Conservation (phyloP, 1,284 basidiomycete genomes). For the Paramarasmius palmivorus region DNA sequence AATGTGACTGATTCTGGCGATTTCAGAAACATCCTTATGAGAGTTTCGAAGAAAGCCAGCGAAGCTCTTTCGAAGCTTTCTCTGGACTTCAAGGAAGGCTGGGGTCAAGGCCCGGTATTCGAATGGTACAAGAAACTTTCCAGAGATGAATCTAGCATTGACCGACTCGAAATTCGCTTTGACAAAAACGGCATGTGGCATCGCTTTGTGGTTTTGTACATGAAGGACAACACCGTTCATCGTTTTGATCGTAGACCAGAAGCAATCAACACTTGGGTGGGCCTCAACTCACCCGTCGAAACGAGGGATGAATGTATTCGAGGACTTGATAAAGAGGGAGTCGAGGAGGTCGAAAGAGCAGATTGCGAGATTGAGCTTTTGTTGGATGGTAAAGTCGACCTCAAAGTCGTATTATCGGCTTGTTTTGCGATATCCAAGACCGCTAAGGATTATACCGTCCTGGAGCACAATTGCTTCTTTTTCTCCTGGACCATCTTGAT, state of each 20-base stretch:
- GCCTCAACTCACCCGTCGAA: not conserved
- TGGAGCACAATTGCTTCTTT: slow-evolving; percentile 3
- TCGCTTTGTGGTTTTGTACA: not conserved
- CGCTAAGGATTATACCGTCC: not conserved
- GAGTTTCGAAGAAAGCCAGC: no score
- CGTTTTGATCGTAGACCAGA: not conserved
- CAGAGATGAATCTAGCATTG: no score
- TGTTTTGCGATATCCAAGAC: slow-evolving; percentile 1
- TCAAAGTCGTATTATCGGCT: not conserved
- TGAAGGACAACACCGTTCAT: not conserved
- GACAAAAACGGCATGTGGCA: not conserved
- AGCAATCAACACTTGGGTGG: not conserved
- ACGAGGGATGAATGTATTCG: not conserved
- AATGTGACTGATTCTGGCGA: no score
- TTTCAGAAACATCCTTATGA: no score
- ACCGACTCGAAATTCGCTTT: no score
- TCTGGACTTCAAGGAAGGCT: no score
- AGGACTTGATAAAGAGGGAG: no score
- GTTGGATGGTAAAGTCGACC: not conserved
- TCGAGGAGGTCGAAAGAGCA: not conserved
- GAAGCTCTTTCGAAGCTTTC: no score
- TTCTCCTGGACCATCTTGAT: slow-evolving; percentile 6
- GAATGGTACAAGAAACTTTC: no score
- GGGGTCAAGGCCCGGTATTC: no score
- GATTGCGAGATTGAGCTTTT: not conserved